Base-by-base conservation (phyloP, 768 basidiomycete genomes). In the Leucocoprinus sp. region DNA sequence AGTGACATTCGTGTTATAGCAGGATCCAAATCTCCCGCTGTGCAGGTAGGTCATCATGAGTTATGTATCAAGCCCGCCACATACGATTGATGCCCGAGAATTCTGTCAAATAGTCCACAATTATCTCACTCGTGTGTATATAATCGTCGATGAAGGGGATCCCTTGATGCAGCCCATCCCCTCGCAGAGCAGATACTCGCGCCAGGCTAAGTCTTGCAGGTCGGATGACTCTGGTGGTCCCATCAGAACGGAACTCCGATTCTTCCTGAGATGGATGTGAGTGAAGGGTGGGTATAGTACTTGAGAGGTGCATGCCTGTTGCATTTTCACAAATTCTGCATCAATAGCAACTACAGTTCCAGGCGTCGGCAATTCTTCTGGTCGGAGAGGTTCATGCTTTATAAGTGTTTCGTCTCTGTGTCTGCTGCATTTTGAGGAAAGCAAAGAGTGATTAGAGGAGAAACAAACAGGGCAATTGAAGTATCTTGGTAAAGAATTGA, bases 141-240 rank as follows among this genome's bases (percentile, higher is more conserved):
- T 99, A 88, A 56, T 99, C 96, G 54, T 98, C 96, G 54, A 99
- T 96, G 64, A 98, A 96, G 2, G 96, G 95, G 9, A 84, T 59
- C 3, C 89, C 89, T 56, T 85, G 79, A 50, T 80, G 80, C 0
- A 71, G 71, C 0, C 91, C 93, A 55, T 84, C 74, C 2, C 95
- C 93, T 8, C 96, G 78, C 36, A 98, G 63, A 12, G 95, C 93
- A 2, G 93, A 97, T 1, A 99, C 96, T 18, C 96, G 79, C 19
- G 96, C 95, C 5, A 99, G 71, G 45, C 92, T 90, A 56, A 93
- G 77, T 42, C 93, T 80, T 4, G 92, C 86, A 1, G 96, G 96
- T 9, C 93, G 78, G 22, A 98, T 68, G 27, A 97, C 83, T 55
- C 89, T 93, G 60, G 89, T 93, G 2, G 87, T 88, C 11, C 95